A percentile compares a stretch with the other conserved stretches of the same genome.
Evolutionary conservation across 805 yeast genomes (phyloP).

Genomic region (Metschnikowia bowlesiae): DNA sequence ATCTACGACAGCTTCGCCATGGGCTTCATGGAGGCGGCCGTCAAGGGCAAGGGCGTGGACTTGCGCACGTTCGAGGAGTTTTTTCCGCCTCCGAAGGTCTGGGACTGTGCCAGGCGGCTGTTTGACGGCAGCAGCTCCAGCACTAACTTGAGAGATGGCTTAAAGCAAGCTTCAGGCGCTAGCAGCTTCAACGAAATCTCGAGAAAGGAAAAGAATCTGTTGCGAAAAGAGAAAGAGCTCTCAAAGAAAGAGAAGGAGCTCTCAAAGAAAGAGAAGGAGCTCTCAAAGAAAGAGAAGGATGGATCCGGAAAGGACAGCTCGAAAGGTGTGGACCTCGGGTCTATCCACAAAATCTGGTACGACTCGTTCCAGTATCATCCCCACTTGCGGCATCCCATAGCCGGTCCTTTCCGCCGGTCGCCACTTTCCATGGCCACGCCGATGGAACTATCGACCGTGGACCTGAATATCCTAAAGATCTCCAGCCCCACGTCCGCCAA

Average conservation of each 20-base stretch:
- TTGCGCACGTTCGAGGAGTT: constrained; percentile 13
- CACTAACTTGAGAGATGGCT: not conserved
- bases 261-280: too few species aligned
- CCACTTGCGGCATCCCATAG: constrained; percentile 31
- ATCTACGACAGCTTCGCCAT: constrained; percentile 10
- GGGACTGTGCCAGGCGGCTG: not conserved
- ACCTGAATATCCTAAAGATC: constrained; percentile 24
- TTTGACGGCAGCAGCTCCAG: not conserved
- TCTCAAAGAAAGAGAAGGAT: not conserved
- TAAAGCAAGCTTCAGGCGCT: not conserved
- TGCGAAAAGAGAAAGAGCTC: too few species aligned
- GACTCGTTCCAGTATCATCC: constrained; percentile 27
- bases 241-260: not conserved
- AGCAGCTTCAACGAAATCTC: not conserved
- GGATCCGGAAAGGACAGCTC: not conserved
- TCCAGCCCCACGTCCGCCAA: constrained; percentile 27
- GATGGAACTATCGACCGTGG: constrained; percentile 34
- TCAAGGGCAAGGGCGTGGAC: constrained; percentile 6
- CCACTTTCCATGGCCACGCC: constrained; percentile 32
- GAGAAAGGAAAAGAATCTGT: not conserved
- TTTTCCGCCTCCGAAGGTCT: constrained; percentile 12
- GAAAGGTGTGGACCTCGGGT: constrained; percentile 19
- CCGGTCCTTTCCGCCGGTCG: constrained; percentile 34
- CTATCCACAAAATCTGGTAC: constrained; percentile 32
- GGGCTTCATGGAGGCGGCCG: constrained; percentile 7